Evolutionary conservation across 805 yeast species (phyloP), one percentile per base, ranked within the genome.

Genomic region (Wickerhamiella alocasiicola): DNA sequence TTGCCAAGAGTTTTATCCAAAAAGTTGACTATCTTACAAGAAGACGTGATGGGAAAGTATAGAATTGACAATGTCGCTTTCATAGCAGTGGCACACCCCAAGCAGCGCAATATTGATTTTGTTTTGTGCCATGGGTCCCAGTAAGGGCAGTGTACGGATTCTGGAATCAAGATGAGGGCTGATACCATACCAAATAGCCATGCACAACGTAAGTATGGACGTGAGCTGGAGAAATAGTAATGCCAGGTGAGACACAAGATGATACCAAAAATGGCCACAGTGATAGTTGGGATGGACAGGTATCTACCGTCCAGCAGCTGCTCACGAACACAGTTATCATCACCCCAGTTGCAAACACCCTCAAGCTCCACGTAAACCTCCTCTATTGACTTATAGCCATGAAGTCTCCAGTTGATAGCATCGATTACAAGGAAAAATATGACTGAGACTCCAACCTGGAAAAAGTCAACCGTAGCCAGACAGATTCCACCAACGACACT

Each of bases 111-210:
- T 9, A 30, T 11, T 5, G 33, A 30, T 18, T 30, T 30, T 5
- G 15, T 23, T 15, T 30, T 30, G n/a, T 30, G 33, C 33, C 33
- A 30, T 7, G 33, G 33, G n/a, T 30, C 33, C 33, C 33, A 30
- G 15, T 30, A 30, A 17, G 33, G 33, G 11, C 23, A 30, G 23
- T 30, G 33, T 5, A 30, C 23, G 3, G 33, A 30, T 30, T 30
- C 33, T 17, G 33, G 33, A 17, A 30, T 30, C 12, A 30, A 13
- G 19, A 30, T 30, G 33, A 30, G 33, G 4, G 33, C 33, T 6
- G 33, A 30, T 5, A 30, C 33, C 33, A 30, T 30, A 3, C 33
- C 33, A 17, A 30, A 30, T 3, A 30, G 33, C 33, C 33, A 30
- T 9, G 33, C 20, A 12, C 33, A 30, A 9, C 33, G 33, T 5